phyloP scores from a whole-genome alignment of 768 basidiomycete genomes.

The Cyathus striatus region DNA sequence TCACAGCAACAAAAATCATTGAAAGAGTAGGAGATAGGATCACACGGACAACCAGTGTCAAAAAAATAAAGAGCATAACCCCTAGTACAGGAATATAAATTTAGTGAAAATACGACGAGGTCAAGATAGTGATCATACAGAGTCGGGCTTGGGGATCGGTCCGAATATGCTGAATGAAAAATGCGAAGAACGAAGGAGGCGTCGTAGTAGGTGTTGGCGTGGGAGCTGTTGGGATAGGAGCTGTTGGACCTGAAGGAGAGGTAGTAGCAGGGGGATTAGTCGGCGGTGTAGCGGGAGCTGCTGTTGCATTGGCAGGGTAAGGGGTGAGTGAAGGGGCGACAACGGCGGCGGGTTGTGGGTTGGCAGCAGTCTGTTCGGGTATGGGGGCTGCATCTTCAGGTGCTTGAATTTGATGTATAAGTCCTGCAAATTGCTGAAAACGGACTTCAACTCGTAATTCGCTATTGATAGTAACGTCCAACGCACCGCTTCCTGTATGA shows the following conservation, averaged over 20 bases:
- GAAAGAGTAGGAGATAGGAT: slow-evolving; percentile 64
- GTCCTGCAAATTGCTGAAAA: slow-evolving; percentile 73
- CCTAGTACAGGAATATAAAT: slow-evolving; percentile 36
- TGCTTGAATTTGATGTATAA: slow-evolving; percentile 79
- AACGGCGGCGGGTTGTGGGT: too few relatives aligned
- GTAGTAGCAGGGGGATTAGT: slow-evolving; percentile 10
- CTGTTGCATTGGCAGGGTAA: too few relatives aligned
- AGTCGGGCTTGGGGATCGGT: slow-evolving; percentile 69
- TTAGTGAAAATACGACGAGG: background rate
- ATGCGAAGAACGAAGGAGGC: slow-evolving; percentile 36
- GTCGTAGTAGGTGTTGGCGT: slow-evolving; percentile 14
- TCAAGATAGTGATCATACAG: slow-evolving; percentile 40
- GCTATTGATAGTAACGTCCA: background rate
- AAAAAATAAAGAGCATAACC: slow-evolving; percentile 60
- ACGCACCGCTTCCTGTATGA: slow-evolving; percentile 80
- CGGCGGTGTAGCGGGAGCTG: background rate
- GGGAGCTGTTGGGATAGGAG: slow-evolving; percentile 12
- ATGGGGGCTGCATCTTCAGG: slow-evolving; percentile 52
- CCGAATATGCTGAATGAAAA: slow-evolving; percentile 53
- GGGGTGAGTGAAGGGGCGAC: too few relatives aligned
- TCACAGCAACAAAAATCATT: slow-evolving; percentile 55
- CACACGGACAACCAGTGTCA: slow-evolving; percentile 71
- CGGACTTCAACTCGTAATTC: background rate
- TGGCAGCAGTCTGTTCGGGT: too few relatives aligned
- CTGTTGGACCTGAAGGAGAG: slow-evolving; percentile 20